These are phyloP conservation scores for Plasmodium vinckei DNA, from an alignment of 169 alveolate species.

Conservation along the genomic window DNA sequence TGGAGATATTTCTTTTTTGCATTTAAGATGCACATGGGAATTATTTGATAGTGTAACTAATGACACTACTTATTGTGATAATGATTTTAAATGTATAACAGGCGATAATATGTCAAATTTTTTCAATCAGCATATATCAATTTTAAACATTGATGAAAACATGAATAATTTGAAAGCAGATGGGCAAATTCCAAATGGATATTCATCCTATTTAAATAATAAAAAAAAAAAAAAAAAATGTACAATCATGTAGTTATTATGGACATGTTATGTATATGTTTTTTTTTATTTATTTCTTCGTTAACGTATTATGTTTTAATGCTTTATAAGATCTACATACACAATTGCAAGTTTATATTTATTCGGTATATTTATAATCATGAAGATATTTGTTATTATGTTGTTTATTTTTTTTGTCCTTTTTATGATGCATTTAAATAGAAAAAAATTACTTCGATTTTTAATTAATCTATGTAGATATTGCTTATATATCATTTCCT, in stretches of 20 bases:
- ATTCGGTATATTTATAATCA: too few relatives aligned
- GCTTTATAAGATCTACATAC: too few relatives aligned
- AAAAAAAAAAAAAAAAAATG: conserved; percentile 76
- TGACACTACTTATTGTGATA: conserved; percentile 72
- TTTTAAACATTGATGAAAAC: conserved; percentile 33
- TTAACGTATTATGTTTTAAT: too few relatives aligned
- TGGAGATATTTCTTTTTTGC: conserved; percentile 72
- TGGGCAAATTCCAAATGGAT: conserved; percentile 17
- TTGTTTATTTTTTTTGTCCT: too few relatives aligned
- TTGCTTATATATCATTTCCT: too few relatives aligned
- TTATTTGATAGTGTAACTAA: conserved; percentile 73
- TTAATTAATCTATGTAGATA: too few relatives aligned
- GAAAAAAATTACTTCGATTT: too few relatives aligned
- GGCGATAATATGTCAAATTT: conserved; percentile 18
- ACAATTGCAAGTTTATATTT: too few relatives aligned
- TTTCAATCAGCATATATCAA: conserved; percentile 18
- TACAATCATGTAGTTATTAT: conserved; percentile 33
- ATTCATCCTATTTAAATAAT: conserved; percentile 10
- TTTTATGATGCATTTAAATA: too few relatives aligned
- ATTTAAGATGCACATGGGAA: conserved; percentile 77
- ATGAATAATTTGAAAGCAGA: conserved; percentile 4
- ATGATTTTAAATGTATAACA: conserved; percentile 52
- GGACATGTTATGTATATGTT: too few relatives aligned
- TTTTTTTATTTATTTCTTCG: too few relatives aligned
- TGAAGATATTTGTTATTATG: too few relatives aligned